Base-by-base conservation (phyloP, 2,329 filamentous ascomycete genomes). In the Dothideomycetes sp. region DNA sequence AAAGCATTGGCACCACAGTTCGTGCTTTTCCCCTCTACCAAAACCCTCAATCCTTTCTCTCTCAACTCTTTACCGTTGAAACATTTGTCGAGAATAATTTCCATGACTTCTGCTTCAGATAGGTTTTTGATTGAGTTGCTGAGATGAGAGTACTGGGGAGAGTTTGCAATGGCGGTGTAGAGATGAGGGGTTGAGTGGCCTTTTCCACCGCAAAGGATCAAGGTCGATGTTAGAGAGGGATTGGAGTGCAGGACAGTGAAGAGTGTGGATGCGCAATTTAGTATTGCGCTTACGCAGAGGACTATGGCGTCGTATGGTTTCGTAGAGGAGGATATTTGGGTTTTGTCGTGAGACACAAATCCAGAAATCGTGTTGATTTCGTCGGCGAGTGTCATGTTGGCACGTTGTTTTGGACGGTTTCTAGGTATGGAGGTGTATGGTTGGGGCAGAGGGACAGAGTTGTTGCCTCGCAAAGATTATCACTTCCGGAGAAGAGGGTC, bases 1-100 rank as follows among this genome's bases (percentile, higher is more conserved):
- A 49, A 48, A 4, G 66, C 66, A 47, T 69, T 69, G 10, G 59
- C 58, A 12, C 65, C 65, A 45, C 65, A 68, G 43, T 69, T 69
- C 1, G 64, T 68, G 1, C 64, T 68, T n/a, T 55, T 44, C 31
- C 65, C 60, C 43, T 70, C 67, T 6, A 68, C 40, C 3, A 68
- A 48, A 15, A 68, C 52, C 6, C 39, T 48, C 13, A 58, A 56
- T 9, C 56, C 53, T 11, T 44, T 30, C 3, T 36, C 45, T 9
- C 41, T 49, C 13, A 63, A 48, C 10, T 44, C 49, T 2, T 43
- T 19, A 3, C 50, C 17, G 27, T 55, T 53, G 42, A 54, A 62
- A 45, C 49, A 58, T 5, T 34, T 51, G 6, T 55, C 45, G 19
- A 65, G 44, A 10, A 68, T 60, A 15, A 45, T 46, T 18, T 63